Evolutionary conservation across 1,284 basidiomycete species (phyloP).

Genomic region (Erythrobasidium hasegawianum): DNA sequence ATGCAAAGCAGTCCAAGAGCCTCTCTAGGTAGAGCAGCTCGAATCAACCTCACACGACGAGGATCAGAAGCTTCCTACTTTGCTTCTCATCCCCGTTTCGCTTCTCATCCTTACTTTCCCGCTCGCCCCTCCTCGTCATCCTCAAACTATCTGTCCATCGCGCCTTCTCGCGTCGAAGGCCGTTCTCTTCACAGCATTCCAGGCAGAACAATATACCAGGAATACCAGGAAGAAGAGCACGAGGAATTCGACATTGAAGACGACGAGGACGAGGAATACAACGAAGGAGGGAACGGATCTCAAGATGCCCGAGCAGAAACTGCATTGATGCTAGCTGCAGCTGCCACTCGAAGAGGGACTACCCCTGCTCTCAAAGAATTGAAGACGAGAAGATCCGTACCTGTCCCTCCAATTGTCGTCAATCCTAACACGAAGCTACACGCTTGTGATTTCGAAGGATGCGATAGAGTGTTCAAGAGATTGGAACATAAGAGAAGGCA

Average conservation of each 20-base stretch:
- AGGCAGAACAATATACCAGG: background rate
- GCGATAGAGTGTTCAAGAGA: slow-evolving; percentile 19
- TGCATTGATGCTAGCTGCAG: background rate
- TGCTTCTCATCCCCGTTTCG: slow-evolving; percentile 6
- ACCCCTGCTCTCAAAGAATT: background rate
- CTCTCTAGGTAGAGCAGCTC: background rate
- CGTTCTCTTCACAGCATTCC: background rate
- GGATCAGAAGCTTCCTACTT: slow-evolving; percentile 25
- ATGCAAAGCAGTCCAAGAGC: no score
- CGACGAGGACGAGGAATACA: background rate
- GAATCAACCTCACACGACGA: slow-evolving; percentile 2
- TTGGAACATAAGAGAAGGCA: slow-evolving; percentile 24
- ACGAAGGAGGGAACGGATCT: background rate
- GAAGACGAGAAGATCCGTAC: background rate
- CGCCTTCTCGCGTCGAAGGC: background rate
- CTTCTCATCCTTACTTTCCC: slow-evolving; percentile 11
- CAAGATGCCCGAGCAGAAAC: background rate
- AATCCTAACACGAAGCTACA: slow-evolving; percentile 8
- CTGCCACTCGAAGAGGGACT: background rate
- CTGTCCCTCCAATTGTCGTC: background rate
- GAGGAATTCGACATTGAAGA: background rate
- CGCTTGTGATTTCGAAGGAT: slow-evolving; percentile 28
- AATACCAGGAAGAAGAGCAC: no score
- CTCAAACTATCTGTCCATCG: background rate
- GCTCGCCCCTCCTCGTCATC: background rate